Evolutionary conservation across 305 asterid species (phyloP).

Genomic region (Striga hermonthica): DNA sequence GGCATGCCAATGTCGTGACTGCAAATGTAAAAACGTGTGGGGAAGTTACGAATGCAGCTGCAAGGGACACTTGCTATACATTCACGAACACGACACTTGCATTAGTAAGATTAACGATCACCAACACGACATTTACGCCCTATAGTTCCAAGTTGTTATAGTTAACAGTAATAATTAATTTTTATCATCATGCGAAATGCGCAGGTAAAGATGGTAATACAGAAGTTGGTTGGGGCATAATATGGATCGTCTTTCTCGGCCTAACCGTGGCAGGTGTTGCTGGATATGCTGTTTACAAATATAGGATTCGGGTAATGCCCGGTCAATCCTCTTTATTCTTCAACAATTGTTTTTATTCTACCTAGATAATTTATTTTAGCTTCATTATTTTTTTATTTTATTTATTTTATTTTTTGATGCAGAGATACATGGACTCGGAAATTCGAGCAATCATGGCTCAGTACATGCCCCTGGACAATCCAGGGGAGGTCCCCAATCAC

Average conservation of each 20-base stretch:
- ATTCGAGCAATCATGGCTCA: slow-evolving; percentile 96
- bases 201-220: slow-evolving; percentile 55
- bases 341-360: neutral
- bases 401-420: slow-evolving; percentile 4
- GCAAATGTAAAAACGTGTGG: slow-evolving; percentile 93
- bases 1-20: slow-evolving; percentile 79
- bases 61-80: slow-evolving; percentile 56
- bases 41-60: slow-evolving; percentile 88
- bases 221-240: slow-evolving; percentile 54
- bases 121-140: neutral
- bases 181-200: neutral
- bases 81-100: slow-evolving; percentile 85
- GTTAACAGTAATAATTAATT: neutral
- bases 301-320: slow-evolving; percentile 65
- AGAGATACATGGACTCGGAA: slow-evolving; percentile 94
- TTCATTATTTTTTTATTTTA: too few species aligned
- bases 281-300: slow-evolving; percentile 77
- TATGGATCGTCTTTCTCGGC: slow-evolving; percentile 73
- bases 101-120: slow-evolving; percentile 46
- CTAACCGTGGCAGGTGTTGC: slow-evolving; percentile 57
- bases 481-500: slow-evolving; percentile 54
- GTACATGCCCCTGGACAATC: slow-evolving; percentile 90
- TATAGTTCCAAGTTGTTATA: neutral
- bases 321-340: neutral
- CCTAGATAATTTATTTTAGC: too few species aligned